A percentile compares a stretch with the other conserved stretches of the same genome.
Evolutionary conservation across 179 eudicot species (phyloP).

Genomic region (Monotropa hypopitys): DNA sequence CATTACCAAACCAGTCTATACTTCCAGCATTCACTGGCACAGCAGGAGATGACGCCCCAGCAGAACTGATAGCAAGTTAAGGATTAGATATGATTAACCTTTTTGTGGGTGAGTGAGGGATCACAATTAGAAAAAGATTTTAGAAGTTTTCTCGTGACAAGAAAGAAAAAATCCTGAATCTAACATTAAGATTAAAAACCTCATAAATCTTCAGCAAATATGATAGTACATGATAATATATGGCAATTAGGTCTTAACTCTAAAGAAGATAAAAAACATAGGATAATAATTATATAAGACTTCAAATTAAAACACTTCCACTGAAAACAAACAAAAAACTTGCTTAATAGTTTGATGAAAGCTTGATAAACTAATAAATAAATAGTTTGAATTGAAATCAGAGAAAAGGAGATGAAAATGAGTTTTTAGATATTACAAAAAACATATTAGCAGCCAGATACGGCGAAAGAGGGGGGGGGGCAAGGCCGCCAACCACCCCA

Average conservation of each 20-base stretch:
- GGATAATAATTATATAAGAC: not conserved
- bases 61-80: conserved; percentile 48
- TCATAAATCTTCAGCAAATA: not conserved
- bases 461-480: too few relatives aligned
- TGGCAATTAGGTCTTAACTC: not conserved
- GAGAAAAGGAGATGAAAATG: not conserved
- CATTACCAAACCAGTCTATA: conserved; percentile 69
- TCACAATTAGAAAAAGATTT: not conserved
- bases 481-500: not conserved
- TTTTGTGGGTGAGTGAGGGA: not conserved
- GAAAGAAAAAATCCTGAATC: not conserved
- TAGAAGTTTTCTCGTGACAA: not conserved
- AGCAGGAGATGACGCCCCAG: conserved; percentile 90
- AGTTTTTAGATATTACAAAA: not conserved
- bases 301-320: not conserved
- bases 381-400: not conserved
- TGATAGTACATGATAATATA: not conserved
- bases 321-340: not conserved
- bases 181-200: not conserved
- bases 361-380: not conserved
- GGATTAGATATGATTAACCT: not conserved
- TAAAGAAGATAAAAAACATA: not conserved
- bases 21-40: conserved; percentile 65
- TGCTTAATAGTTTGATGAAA: not conserved
- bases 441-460: not conserved